These are phyloP conservation scores for Inonotus obliquus DNA, from an alignment of 1,284 basidiomycete genomes.

Conservation along the genomic window DNA sequence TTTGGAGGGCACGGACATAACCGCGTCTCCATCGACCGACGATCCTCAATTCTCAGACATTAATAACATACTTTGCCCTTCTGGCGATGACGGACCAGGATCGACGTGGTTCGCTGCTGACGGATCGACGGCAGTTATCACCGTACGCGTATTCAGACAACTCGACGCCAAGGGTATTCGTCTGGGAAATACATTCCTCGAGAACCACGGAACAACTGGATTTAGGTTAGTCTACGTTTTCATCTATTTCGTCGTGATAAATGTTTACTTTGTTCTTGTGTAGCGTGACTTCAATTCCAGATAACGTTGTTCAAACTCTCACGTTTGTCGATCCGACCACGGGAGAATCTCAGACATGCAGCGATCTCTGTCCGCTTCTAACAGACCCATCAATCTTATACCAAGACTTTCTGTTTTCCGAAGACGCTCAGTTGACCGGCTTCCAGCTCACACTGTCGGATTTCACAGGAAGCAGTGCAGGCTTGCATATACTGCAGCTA, in stretches of 20 bases:
- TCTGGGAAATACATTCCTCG: slow-evolving; percentile 85
- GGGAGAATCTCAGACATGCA: slow-evolving; percentile 73
- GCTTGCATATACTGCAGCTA: slow-evolving; percentile 85
- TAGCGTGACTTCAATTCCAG: slow-evolving; percentile 83
- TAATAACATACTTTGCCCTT: slow-evolving; percentile 78
- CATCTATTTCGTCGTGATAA: background rate
- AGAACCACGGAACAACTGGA: slow-evolving; percentile 73
- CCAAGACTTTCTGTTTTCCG: slow-evolving; percentile 83
- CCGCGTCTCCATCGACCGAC: slow-evolving; percentile 67
- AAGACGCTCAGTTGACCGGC: slow-evolving; percentile 66
- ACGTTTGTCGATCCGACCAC: slow-evolving; percentile 76
- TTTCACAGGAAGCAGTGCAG: slow-evolving; percentile 76
- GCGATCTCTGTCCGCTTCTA: slow-evolving; percentile 68
- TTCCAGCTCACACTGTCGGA: slow-evolving; percentile 77
- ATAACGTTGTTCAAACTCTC: slow-evolving; percentile 76
- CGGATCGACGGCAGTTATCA: slow-evolving; percentile 65
- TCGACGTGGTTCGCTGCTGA: slow-evolving; percentile 85
- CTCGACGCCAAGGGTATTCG: slow-evolving; percentile 77
- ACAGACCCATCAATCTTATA: slow-evolving; percentile 71
- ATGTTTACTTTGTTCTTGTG: slow-evolving; percentile 9
- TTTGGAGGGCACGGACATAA: slow-evolving; percentile 59
- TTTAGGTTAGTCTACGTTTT: slow-evolving; percentile 67
- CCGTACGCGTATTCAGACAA: slow-evolving; percentile 68
- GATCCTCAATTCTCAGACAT: slow-evolving; percentile 67
- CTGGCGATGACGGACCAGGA: slow-evolving; percentile 71